Evolutionary conservation across 192 early-diverging fungal genomes (phyloP), one percentile per base, ranked within the genome.

Genomic region (Phycomyces blakesleeanus): DNA sequence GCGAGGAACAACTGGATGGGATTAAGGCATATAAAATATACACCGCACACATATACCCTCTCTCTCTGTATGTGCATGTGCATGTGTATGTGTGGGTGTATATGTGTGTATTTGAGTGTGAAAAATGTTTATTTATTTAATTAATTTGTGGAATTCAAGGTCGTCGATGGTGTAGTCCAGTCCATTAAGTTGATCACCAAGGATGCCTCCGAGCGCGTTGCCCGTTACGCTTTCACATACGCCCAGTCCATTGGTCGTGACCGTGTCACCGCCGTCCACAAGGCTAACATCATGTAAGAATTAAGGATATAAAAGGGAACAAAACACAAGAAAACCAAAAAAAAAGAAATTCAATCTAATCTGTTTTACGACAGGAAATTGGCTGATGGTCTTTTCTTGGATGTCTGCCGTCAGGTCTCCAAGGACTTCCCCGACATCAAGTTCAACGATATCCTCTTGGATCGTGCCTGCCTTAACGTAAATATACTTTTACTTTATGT

Each of bases 141-240:
- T n/a, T n/a, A n/a, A n/a, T n/a, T n/a, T n/a, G n/a, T n/a, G n/a
- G n/a, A n/a, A n/a, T n/a, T n/a, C n/a, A 50, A 20, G 21, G 92
- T 98, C 5, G 90, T 98, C 53, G 85, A 90, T 71, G 97, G 97
- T 47, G 94, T 97, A 58, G 93, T 99, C 62, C 97, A 99, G 82
- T 94, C 92, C 67, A 97, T 99, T 83, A 99, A 99, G 86, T 86
- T 99, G 71, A 99, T 99, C 68, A 99, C 97, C 68, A 86, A 86
- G 76, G 88, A 94, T 38, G 97, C 97, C 6, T 96, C 91, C 55
- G 88, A 93, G 69, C 88, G 94, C 61, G 88, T 87, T 64, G 89
- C 89, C 29, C 88, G 91, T 54, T 99, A 97, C 78, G 97, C 97
- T 51, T 99, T 97, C 80, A 88, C 89, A 56, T 92, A 97, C 66